Conservation (phyloP, 2,329 filamentous ascomycete species). For the Sclerotinia sclerotiorum region DNA sequence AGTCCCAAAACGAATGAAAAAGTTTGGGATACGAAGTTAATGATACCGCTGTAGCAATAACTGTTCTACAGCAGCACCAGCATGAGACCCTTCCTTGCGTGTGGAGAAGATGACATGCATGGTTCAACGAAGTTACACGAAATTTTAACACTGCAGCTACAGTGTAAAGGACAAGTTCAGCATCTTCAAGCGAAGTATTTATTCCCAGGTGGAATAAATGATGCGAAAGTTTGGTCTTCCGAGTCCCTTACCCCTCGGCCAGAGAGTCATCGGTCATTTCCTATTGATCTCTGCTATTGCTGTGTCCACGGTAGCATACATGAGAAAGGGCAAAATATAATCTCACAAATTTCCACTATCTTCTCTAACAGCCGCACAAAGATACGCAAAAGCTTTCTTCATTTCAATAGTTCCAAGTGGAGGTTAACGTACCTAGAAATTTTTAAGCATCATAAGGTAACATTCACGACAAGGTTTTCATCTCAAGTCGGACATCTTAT, state of each 20-base stretch:
- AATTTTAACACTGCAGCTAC: not conserved
- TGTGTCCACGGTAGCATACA: slow-evolving; percentile 1
- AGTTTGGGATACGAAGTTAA: slow-evolving; percentile 8
- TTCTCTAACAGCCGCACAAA: slow-evolving; percentile 8
- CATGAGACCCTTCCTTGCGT: slow-evolving; percentile 1
- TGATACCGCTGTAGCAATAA: slow-evolving; percentile 8
- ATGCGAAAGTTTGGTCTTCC: not conserved
- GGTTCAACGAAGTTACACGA: slow-evolving; percentile 4
- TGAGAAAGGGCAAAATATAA: not conserved
- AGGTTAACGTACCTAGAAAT: not conserved
- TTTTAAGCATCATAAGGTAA: slow-evolving; percentile 1
- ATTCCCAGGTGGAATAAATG: not conserved
- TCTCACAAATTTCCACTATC: not conserved
- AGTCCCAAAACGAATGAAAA: not conserved
- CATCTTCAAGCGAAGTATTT: not conserved
- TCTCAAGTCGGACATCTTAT: slow-evolving; percentile 17
- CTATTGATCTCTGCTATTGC: not conserved
- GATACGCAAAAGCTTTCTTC: slow-evolving; percentile 4
- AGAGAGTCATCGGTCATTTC: not conserved
- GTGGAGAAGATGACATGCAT: slow-evolving; percentile 13
- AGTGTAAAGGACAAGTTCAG: not conserved
- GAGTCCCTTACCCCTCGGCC: not conserved
- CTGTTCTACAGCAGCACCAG: slow-evolving; percentile 8
- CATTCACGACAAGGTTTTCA: slow-evolving; percentile 12
- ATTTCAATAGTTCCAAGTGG: slow-evolving; percentile 22